Percentiles rank a stretch among this genome's conserved stretches.
These are phyloP conservation scores for Pistacia vera DNA, from an alignment of 345 rosid species.

Conservation along the genomic window DNA sequence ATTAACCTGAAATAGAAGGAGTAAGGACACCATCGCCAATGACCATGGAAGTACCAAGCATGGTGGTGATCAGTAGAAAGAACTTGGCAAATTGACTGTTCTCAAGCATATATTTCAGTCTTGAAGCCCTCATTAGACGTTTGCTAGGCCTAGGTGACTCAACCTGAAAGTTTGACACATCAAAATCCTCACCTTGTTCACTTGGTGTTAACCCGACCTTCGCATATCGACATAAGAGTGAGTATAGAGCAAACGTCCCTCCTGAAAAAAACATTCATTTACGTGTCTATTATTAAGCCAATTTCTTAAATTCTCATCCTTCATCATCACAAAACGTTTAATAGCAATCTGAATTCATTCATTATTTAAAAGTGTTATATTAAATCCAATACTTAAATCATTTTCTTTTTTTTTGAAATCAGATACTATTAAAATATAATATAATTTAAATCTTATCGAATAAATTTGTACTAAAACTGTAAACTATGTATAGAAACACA, in stretches of 20 bases:
- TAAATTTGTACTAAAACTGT: no score
- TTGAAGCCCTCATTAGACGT: slow-evolving; percentile 32
- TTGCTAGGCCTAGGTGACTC: slow-evolving; percentile 27
- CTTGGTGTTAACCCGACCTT: slow-evolving; percentile 50
- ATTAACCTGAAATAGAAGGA: slow-evolving; percentile 54
- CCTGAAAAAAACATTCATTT: slow-evolving; percentile 19
- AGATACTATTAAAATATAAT: no score
- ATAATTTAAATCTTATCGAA: no score
- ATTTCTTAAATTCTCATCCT: no score
- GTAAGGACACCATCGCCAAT: slow-evolving; percentile 66
- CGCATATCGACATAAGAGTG: slow-evolving; percentile 50
- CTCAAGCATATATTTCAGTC: slow-evolving; percentile 35
- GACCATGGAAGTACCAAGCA: slow-evolving; percentile 66
- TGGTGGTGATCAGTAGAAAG: slow-evolving; percentile 40
- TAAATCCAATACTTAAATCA: no score
- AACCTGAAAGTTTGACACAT: slow-evolving; percentile 36
- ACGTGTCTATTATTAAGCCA: no score
- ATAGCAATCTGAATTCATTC: no score
- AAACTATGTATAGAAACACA: no score
- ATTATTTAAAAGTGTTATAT: no score
- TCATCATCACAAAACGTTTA: no score
- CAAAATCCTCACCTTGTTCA: slow-evolving; percentile 44
- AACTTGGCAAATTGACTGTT: slow-evolving; percentile 37
- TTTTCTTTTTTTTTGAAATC: no score
- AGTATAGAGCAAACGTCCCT: slow-evolving; percentile 61